Base-by-base conservation (phyloP, 202 grass and related monocot genomes). In the Elaeis oleifera region DNA sequence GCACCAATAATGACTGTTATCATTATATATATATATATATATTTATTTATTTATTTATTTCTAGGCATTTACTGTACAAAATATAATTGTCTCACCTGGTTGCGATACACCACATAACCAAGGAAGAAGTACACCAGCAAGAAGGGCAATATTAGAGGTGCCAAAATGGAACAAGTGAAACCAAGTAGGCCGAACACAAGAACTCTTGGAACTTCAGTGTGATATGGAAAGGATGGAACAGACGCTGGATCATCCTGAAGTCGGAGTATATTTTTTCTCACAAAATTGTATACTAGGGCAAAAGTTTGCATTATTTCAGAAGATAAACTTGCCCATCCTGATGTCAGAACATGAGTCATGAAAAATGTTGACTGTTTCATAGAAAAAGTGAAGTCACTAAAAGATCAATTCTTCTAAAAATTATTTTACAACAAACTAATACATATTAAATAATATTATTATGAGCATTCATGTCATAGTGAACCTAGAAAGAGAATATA, bases 321-420 rank as follows among this genome's bases (percentile, higher is more conserved):
- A 70, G 88, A 89, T 15, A 97, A 76, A 51, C 94, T 85, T 54
- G 84, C 80, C 94, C 94, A 97, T 23, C 94, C 88, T 69, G 81
- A 88, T 49, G 88, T 89, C 18, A 97, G 77, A 51, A 97, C 94
- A 54, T 97, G 89, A 4, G 94, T 97, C 56, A 97, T 97, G 76
- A 97, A 97, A 63, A 97, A 92, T 48, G 94, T 97, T 51, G 94
- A 88, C 94, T 97, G 92, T 7, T 18, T 4, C 61, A 39, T 5
- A 14, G 13, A 48, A 23, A 62, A 58, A 18, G 22, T 68, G 0
- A 19, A 61, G n/a, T 28, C 21, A 50, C 54, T 4, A 28, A 14
- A 18, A 20, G 4, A 20, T 5, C 7, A 51, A 32, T 29, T 32
- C 36, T 44, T 44, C 36, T 44, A 44, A 44, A 31, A 44, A 44